Conservation (phyloP, 257 asterid genomes). For the Ajuga chamaepitys region DNA sequence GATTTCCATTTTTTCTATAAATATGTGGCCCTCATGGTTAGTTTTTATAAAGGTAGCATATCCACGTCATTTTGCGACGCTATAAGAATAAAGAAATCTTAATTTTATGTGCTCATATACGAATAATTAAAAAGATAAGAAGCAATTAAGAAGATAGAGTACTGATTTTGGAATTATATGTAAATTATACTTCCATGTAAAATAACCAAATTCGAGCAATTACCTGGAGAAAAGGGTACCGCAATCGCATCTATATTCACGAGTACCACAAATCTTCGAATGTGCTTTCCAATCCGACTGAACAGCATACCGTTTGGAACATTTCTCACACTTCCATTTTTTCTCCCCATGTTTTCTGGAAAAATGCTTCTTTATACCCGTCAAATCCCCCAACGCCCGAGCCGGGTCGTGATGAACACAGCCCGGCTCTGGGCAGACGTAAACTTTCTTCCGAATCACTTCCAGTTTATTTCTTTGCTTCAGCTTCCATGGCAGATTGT, state of each 20-base stretch:
- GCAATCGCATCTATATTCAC: conserved; percentile 71
- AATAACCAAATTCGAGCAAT: too few species aligned
- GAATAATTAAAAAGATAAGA: too few species aligned
- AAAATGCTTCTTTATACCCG: conserved; percentile 67
- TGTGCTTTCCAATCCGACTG: conserved; percentile 85
- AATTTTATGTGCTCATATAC: too few species aligned
- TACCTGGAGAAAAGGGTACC: conserved; percentile 79
- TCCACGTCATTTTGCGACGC: too few species aligned
- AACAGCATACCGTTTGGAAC: conserved; percentile 66
- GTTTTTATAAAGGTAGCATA: too few species aligned
- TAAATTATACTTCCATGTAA: too few species aligned
- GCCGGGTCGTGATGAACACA: conserved; percentile 67
- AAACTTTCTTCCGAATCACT: conserved; percentile 47
- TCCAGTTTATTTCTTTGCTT: conserved; percentile 54
- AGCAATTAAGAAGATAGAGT: too few species aligned
- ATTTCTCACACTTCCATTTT: conserved; percentile 72
- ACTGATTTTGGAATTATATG: too few species aligned
- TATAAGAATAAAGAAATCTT: too few species aligned
- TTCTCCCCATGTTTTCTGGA: conserved; percentile 71
- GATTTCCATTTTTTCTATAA: too few species aligned
- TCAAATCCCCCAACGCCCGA: conserved; percentile 59
- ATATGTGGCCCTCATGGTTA: too few species aligned
- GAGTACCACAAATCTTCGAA: conserved; percentile 71
- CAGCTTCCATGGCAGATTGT: conserved; percentile 69
- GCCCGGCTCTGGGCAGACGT: conserved; percentile 59